Evolutionary conservation across 352 stramenopile species (phyloP).

Genomic region (Phytophthora cactorum): DNA sequence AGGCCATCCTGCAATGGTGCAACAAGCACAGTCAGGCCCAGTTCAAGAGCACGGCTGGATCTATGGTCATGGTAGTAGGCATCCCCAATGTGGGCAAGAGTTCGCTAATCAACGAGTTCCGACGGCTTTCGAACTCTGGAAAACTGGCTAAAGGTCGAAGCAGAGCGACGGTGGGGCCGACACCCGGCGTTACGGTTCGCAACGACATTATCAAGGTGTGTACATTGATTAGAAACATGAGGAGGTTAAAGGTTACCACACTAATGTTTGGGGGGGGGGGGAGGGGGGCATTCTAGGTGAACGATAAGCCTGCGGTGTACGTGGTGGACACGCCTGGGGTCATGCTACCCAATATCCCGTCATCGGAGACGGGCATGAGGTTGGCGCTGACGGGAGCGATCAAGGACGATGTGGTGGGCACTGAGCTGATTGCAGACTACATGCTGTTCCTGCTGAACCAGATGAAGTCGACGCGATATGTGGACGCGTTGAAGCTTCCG

Average conservation of each 20-base stretch:
- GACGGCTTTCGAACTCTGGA: slow-evolving; percentile 67
- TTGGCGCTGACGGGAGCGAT: slow-evolving; percentile 87
- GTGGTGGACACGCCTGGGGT: slow-evolving; percentile 91
- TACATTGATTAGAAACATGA: neutral
- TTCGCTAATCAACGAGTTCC: slow-evolving; percentile 91
- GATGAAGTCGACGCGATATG: slow-evolving; percentile 79
- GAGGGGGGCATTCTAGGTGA: slow-evolving; percentile 48
- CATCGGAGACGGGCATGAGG: slow-evolving; percentile 80
- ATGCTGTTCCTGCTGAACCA: slow-evolving; percentile 90
- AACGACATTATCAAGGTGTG: slow-evolving; percentile 91
- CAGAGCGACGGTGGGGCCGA: slow-evolving; percentile 80
- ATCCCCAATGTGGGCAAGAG: slow-evolving; percentile 93
- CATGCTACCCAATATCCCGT: slow-evolving; percentile 87
- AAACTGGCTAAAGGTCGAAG: slow-evolving; percentile 87
- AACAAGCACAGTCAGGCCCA: slow-evolving; percentile 75
- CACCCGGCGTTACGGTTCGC: slow-evolving; percentile 84
- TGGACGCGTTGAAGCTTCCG: slow-evolving; percentile 69
- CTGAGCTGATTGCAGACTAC: slow-evolving; percentile 89
- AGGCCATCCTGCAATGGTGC: slow-evolving; percentile 83
- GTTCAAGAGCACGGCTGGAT: slow-evolving; percentile 86
- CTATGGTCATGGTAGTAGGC: slow-evolving; percentile 90
- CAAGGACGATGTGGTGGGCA: slow-evolving; percentile 88
- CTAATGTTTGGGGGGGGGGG: slow-evolving; percentile 8
- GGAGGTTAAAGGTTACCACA: slow-evolving; percentile 11
- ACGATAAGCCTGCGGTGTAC: slow-evolving; percentile 87